Percentiles rank a stretch among this genome's conserved stretches.
These are phyloP conservation scores for Heterococcus sp. DNA, from an alignment of 108 stramenopile species.

Conservation along the genomic window DNA sequence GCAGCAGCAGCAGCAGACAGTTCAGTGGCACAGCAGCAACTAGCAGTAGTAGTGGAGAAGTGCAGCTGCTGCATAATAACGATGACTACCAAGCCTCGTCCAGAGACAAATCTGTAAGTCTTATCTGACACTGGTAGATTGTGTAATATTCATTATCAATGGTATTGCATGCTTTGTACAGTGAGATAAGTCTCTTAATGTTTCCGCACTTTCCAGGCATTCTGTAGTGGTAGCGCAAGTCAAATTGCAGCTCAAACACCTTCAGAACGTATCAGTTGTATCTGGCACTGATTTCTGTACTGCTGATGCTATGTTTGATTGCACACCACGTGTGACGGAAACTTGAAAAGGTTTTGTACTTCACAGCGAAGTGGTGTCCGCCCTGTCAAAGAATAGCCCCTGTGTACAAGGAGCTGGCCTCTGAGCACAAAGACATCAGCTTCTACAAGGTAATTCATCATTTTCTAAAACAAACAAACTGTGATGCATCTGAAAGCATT, in stretches of 20 bases:
- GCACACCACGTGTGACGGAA: no score
- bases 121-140: background rate
- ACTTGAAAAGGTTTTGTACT: conserved; percentile 24
- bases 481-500: no score
- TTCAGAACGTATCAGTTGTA: background rate
- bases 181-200: no score
- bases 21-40: no score
- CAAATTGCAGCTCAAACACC: background rate
- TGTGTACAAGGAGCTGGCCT: conserved; percentile 18
- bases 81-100: background rate
- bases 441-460: conserved; percentile 16
- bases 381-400: conserved; percentile 37
- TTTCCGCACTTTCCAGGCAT: no score
- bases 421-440: conserved; percentile 7
- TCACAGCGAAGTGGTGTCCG: conserved; percentile 47
- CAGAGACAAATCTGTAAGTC: background rate
- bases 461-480: no score
- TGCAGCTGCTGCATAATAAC: background rate
- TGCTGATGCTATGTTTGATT: background rate
- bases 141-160: background rate
- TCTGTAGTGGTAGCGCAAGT: no score
- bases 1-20: background rate
- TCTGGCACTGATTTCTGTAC: background rate
- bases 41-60: background rate
- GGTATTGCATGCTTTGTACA: background rate